Base-by-base conservation (phyloP, 345 rosid species). In the Syzygium grande region DNA sequence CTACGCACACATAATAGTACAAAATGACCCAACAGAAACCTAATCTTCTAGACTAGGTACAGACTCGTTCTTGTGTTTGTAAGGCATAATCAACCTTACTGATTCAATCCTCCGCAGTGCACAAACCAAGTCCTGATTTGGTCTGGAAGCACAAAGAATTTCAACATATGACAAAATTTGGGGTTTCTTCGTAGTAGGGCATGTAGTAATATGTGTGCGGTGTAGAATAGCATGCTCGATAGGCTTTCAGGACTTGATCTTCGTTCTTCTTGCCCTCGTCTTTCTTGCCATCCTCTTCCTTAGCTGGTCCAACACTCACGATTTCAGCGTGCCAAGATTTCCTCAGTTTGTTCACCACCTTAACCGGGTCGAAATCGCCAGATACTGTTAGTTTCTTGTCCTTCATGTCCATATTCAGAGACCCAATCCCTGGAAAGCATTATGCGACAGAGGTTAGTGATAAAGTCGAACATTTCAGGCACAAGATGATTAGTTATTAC, bases 291-390 rank as follows among this genome's bases (percentile, higher is more conserved):
- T 52, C 77, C 1, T 88, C 87, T 27, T 88, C 46, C 80, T 73
- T 38, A 25, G 30, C 85, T n/a, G 78, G 3, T 88, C 38, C 38
- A 34, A 34, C 38, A 34, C 38, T 34, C 38, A 34, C 38, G 38
- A 34, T 34, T 34, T 34, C 90, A 6, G 88, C 53, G 80, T 43
- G 51, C 85, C 84, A 86, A 23, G 84, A 21, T 83, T 83, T 86
- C 55, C 88, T 83, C 61, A 88, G 59, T 55, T 88, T 88, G 65
- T 8, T 38, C 83, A 84, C 86, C 19, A 88, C 84, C 84, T 86
- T 43, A 9, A 88, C 51, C 3, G 84, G 88, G 59, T 88, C 88
- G 29, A 83, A 51, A 5, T 63, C 88, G 21, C 90, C 90, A 4
- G 55, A 61, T 14, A 86, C 90, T 3, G 88, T 88, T 17, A 88